A percentile compares a stretch with the other conserved stretches of the same genome.
phyloP scores from a whole-genome alignment of 345 rosid genomes.

The Heritiera fomes region DNA sequence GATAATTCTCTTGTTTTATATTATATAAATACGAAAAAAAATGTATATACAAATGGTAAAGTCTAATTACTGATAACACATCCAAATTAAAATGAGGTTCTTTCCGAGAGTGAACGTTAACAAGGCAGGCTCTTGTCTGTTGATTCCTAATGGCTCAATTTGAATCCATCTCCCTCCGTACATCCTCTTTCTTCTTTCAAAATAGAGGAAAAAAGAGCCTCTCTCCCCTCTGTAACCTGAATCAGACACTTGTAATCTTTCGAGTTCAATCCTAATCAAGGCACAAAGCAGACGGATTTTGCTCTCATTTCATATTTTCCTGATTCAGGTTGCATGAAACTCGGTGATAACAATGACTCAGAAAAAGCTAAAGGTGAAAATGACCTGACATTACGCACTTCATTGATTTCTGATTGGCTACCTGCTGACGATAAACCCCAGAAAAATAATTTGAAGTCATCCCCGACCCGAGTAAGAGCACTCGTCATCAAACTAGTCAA shows the following conservation, averaged over 20 bases:
- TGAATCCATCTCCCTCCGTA: not conserved
- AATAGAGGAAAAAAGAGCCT: not conserved
- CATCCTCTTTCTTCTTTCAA: not conserved
- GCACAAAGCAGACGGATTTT: not conserved
- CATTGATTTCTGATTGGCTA: not conserved
- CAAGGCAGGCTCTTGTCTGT: too few relatives aligned
- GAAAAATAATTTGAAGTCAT: not conserved
- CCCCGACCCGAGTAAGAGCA: not conserved
- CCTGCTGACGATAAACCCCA: not conserved
- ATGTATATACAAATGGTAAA: too few relatives aligned
- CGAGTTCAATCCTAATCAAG: not conserved
- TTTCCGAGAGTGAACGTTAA: too few relatives aligned
- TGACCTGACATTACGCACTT: not conserved
- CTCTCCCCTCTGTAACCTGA: not conserved
- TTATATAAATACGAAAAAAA: too few relatives aligned
- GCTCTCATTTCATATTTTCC: not conserved
- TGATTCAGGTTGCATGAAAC: not conserved
- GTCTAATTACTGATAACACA: too few relatives aligned
- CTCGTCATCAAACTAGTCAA: not conserved
- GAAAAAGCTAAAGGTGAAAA: not conserved
- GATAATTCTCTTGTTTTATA: too few relatives aligned
- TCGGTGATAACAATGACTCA: not conserved
- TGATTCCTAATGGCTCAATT: not conserved
- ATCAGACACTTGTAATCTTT: not conserved
- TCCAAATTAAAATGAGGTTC: not conserved